phyloP scores from a whole-genome alignment of 257 asterid genomes.

The Nicotiana knightiana region DNA sequence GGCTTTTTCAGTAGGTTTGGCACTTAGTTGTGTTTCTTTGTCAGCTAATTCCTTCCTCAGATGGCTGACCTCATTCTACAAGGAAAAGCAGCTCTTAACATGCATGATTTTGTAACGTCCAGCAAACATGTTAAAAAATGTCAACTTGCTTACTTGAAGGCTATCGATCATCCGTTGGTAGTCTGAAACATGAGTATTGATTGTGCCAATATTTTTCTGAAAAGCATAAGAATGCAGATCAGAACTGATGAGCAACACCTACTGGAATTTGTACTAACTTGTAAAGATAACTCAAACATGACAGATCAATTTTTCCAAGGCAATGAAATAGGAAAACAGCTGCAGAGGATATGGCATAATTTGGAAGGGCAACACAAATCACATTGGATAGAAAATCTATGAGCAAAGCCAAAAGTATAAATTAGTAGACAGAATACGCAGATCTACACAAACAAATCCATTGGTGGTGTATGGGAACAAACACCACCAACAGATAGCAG shows the following conservation, averaged over 20 bases:
- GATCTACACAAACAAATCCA: neutral
- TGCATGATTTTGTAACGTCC: neutral
- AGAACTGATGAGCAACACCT: constrained; percentile 9
- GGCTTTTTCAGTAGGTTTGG: constrained; percentile 68
- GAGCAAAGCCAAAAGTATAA: neutral
- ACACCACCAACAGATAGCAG: no score
- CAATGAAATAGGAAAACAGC: neutral
- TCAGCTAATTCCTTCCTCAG: constrained; percentile 82
- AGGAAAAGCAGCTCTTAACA: constrained; percentile 2
- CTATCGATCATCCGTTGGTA: constrained; percentile 89
- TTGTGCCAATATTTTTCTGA: constrained; percentile 85
- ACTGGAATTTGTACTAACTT: neutral
- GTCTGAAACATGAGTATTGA: constrained; percentile 79
- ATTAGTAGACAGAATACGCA: neutral
- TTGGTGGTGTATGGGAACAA: no score
- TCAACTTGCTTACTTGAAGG: constrained; percentile 43
- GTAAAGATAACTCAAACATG: constrained; percentile 1
- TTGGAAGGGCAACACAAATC: neutral
- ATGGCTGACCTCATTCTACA: constrained; percentile 77
- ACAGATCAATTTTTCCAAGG: constrained; percentile 5
- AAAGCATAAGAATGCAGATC: constrained; percentile 21
- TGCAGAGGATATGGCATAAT: neutral
- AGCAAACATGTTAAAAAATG: constrained; percentile 7
- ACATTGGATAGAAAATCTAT: neutral
- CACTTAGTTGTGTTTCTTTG: constrained; percentile 70